These are phyloP conservation scores for Suhomyces prunicola DNA, from an alignment of 805 yeast genomes.

Conservation along the genomic window DNA sequence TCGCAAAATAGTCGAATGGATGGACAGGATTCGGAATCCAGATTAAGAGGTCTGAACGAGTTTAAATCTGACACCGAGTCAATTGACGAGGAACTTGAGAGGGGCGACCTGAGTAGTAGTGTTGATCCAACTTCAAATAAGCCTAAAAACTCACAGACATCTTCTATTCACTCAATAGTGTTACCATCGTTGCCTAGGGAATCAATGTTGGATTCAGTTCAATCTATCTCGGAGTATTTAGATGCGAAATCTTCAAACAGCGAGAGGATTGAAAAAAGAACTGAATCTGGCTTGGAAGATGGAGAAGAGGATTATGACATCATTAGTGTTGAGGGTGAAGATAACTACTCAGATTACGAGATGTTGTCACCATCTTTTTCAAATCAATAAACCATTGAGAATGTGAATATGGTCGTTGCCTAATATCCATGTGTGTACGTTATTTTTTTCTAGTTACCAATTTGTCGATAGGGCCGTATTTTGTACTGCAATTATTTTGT, in stretches of 20 bases:
- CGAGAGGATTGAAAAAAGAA: constrained; percentile 1
- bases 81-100: neutral
- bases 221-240: constrained; percentile 15
- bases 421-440: neutral
- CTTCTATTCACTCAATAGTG: constrained; percentile 27
- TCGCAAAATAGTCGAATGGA: neutral
- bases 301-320: constrained; percentile 31
- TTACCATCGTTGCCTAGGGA: constrained; percentile 31
- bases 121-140: neutral
- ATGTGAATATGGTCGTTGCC: neutral
- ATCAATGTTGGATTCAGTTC: constrained; percentile 12
- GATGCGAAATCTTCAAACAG: constrained; percentile 18
- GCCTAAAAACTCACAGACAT: neutral
- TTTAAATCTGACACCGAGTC: constrained; percentile 2
- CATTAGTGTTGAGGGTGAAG: constrained; percentile 29
- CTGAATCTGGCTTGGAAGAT: neutral
- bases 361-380: constrained; percentile 19
- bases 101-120: neutral
- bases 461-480: neutral
- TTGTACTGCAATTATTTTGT: neutral
- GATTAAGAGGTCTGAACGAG: neutral
- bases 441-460: neutral
- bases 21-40: neutral
- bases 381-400: neutral
- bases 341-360: constrained; percentile 34